Evolutionary conservation across 2,329 filamentous ascomycete genomes (phyloP).

Genomic region (Paramyrothecium roridum): DNA sequence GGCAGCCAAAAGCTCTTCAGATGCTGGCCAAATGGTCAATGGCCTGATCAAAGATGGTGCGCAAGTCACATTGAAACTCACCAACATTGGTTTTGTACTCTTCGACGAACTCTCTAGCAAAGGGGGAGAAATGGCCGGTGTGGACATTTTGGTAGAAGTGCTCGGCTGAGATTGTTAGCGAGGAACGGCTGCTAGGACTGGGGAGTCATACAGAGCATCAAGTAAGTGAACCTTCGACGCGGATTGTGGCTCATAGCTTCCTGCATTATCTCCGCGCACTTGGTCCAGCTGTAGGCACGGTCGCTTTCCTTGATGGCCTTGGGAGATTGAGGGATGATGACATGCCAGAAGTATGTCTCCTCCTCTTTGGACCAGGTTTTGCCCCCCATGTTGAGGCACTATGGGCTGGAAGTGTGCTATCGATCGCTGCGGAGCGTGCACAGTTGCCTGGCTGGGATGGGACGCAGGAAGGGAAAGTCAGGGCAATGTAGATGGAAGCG

Average conservation of each 20-base stretch:
- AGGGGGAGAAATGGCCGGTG: conserved; percentile 31
- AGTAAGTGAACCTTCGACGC: conserved; percentile 34
- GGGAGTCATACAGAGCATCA: conserved; percentile 30
- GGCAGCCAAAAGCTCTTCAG: no score
- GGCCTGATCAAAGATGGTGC: no score
- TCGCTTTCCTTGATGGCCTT: conserved; percentile 21
- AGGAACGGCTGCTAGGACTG: neutral
- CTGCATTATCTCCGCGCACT: conserved; percentile 36
- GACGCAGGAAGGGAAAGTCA: neutral
- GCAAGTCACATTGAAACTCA: conserved; percentile 11
- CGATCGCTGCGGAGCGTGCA: no score
- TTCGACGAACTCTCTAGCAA: conserved; percentile 28
- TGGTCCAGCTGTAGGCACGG: conserved; percentile 29
- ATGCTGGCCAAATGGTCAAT: no score
- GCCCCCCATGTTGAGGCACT: conserved; percentile 39
- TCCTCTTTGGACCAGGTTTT: conserved; percentile 47
- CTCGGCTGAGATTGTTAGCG: conserved; percentile 31
- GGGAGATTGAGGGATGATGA: conserved; percentile 31
- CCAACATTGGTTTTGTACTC: conserved; percentile 24
- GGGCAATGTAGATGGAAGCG: no score
- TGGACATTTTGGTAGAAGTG: conserved; percentile 42
- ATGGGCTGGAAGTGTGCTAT: no score
- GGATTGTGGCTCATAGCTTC: conserved; percentile 25
- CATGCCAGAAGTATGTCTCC: conserved; percentile 47
- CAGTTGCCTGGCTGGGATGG: neutral